Base-by-base conservation (phyloP, 1,284 basidiomycete genomes). In the Earliella scabrosa region DNA sequence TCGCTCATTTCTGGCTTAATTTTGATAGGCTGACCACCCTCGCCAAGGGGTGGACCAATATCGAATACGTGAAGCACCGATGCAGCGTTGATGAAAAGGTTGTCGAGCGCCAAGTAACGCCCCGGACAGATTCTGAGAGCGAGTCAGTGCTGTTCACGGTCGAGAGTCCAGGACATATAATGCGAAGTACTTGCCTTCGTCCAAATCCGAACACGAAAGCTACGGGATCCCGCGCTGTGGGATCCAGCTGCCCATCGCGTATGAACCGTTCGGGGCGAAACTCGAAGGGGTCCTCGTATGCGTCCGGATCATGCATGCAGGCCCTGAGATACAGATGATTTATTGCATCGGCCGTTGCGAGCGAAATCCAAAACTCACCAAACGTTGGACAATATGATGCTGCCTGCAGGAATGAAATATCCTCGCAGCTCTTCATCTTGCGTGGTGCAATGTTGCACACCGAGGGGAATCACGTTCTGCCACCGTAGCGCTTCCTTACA, bases 381-480 rank as follows among this genome's bases (percentile, higher is more conserved):
- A 27, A 34, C 43, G 20, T 64, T 66, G 3, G 56, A 47, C 6
- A 67, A 47, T 27, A 66, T 31, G 7, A 53, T 41, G 0, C 64
- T 45, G 8, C 63, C 66, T 13, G 52, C 53, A 5, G 67, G 67
- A n/a, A 68, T 60, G 50, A 66, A 63, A 43, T 58, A 61, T 11
- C 65, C 66, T 5, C 58, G 18, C 31, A 57, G 56, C n/a, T 53
- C 54, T 20, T 63, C 55, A 36, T 66, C 58, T 3, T 38, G 43
- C 10, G 43, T 35, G 23, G 43, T 50, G 10, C 29, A 14, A 27
- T 59, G 58, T 9, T 35, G 31, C 2, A 50, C 21, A 8, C 50
- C 62, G 21, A 63, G 46, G 1, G 63, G 63, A 3, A 59, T 24
- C 4, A 62, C 62, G 4, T 50, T 49, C 14, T 62, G 45, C 63